Evolutionary conservation across 148 eudicot genomes (phyloP).

Genomic region (Amaranthus palmeri): DNA sequence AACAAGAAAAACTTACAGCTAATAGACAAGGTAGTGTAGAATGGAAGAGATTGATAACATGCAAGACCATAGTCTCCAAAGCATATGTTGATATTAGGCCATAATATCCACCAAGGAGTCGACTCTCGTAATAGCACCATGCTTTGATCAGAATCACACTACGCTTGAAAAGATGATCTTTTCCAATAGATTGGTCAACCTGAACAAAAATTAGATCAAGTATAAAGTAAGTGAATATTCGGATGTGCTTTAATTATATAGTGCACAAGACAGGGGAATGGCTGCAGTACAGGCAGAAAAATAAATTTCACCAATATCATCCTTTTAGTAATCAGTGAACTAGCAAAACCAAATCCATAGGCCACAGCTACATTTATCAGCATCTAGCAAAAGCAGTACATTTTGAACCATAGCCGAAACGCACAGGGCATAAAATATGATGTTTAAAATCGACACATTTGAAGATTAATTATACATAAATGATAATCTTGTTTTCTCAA

Average conservation of each 20-base stretch:
- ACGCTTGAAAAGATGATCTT: constrained; percentile 51
- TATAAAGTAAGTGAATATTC: background rate
- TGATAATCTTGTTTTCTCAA: background rate
- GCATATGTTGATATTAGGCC: constrained; percentile 58
- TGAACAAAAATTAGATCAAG: constrained; percentile 14
- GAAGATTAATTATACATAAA: background rate
- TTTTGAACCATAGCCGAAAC: background rate
- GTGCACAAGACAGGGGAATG: too few species aligned
- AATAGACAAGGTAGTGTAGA: constrained; percentile 36
- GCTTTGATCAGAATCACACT: constrained; percentile 54
- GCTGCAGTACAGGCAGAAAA: too few species aligned
- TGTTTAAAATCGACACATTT: background rate
- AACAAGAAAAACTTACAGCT: constrained; percentile 29
- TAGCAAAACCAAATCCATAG: too few species aligned
- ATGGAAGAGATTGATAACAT: constrained; percentile 41
- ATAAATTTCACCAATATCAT: background rate
- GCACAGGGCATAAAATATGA: background rate
- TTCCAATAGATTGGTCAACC: constrained; percentile 43
- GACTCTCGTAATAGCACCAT: constrained; percentile 65
- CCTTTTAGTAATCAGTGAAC: background rate
- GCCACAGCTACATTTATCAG: too few species aligned
- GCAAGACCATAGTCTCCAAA: constrained; percentile 49
- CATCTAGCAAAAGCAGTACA: background rate
- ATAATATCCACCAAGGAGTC: constrained; percentile 44
- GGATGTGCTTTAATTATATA: background rate